A percentile compares a stretch with the other conserved stretches of the same genome.
Conservation (phyloP, 768 basidiomycete genomes). For the Paxillus ammoniavirescens region DNA sequence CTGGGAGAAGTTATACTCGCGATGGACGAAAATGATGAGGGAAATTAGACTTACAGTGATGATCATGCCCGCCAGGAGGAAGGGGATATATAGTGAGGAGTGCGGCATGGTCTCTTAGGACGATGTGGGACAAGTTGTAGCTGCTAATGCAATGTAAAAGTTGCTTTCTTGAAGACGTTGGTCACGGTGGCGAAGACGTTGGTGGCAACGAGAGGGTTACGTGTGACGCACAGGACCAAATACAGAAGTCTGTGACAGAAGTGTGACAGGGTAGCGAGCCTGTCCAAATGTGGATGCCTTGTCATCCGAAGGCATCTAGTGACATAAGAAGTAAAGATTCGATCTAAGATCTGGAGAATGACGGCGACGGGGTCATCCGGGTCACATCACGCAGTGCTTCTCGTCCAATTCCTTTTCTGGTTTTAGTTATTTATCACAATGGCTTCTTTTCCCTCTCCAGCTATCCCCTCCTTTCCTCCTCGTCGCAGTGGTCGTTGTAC, state of each 20-base stretch:
- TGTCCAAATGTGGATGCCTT: background rate
- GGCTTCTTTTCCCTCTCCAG: constrained; percentile 29
- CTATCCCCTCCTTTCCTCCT: constrained; percentile 9
- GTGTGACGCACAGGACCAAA: constrained; percentile 6
- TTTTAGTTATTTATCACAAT: constrained; percentile 33
- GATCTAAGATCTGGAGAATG: constrained; percentile 27
- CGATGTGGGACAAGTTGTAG: background rate
- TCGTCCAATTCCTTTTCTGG: constrained; percentile 28
- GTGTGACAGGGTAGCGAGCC: constrained; percentile 6
- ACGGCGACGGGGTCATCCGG: constrained; percentile 12
- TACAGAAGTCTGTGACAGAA: constrained; percentile 9
- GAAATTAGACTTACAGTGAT: constrained; percentile 55
- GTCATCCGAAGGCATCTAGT: background rate
- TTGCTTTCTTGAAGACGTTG: too few relatives aligned
- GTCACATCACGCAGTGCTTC: constrained; percentile 32
- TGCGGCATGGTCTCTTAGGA: constrained; percentile 50
- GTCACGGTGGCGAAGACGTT: too few relatives aligned
- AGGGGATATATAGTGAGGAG: constrained; percentile 62
- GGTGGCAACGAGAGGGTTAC: too few relatives aligned
- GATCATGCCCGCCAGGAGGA: constrained; percentile 92
- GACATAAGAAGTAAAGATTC: constrained; percentile 1
- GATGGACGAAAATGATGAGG: accelerated
- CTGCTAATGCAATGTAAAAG: too few relatives aligned
- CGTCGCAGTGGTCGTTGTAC: constrained; percentile 12
- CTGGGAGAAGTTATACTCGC: constrained; percentile 33